Base-by-base conservation (phyloP, 2,329 filamentous ascomycete genomes). In the Dryadomyces quercus-mongolicae region DNA sequence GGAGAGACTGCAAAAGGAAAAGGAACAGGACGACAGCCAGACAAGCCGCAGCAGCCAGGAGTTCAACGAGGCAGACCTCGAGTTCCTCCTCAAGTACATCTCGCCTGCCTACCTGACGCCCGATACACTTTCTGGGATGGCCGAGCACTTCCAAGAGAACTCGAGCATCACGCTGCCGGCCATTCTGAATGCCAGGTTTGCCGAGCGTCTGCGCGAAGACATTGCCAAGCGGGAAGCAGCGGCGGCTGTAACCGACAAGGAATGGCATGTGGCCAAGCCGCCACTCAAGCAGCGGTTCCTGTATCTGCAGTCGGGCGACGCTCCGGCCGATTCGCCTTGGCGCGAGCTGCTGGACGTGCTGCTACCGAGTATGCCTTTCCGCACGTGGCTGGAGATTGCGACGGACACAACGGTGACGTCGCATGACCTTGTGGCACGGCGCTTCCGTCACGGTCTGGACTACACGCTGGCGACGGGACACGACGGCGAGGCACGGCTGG, bases 201-300 rank as follows among this genome's bases (percentile, higher is more conserved):
- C 86, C 1, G 74, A 77, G 5, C 78, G 79, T 9, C 73, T 98
- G n/a, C 80, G 78, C 49, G 73, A 78, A 3, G 88, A 89, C 61
- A 76, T 97, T 49, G 78, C 84, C 59, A 74, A 75, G 1, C 76
- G 84, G 61, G 85, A 91, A 2, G 64, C 68, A 0, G 75, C 77
- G 55, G 82, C 86, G 56, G 31, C 22, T 18, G 42, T 12, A 15
- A 73, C 45, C 70, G 71, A 0, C 6, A 22, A 34, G 12, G 16
- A 34, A 6, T 93, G 88, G 87, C 80, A 77, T 57, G 85, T 94
- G 9, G 88, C 93, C 7, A 79, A 81, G 36, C 93, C 93, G 43
- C 93, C 93, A 0, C 91, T 98, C 71, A 98, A 98, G 72, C 90
- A 96, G 65, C 87, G 91, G 15, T 98, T 86, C 67, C 74, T 95